phyloP scores from a whole-genome alignment of 1,284 basidiomycete species.

The Laetiporus sulphureus region DNA sequence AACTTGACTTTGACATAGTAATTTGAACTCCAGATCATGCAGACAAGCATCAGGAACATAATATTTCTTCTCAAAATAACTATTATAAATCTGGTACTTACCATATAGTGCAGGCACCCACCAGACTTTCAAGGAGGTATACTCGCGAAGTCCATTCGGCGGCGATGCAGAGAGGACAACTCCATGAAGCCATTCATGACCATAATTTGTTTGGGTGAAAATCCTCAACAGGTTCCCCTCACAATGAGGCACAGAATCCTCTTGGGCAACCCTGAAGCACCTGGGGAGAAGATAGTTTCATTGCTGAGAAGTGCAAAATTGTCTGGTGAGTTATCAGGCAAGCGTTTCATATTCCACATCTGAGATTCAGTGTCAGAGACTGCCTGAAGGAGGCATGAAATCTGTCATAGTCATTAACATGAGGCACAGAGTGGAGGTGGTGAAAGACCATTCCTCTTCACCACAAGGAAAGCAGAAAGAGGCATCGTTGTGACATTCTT shows the following conservation, averaged over 20 bases:
- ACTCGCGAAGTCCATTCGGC: neutral
- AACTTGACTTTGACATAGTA: neutral
- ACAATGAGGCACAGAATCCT: neutral
- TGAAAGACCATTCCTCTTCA: neutral
- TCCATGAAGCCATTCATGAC: neutral
- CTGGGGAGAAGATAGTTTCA: too few species aligned
- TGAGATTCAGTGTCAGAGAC: neutral
- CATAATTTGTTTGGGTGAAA: neutral
- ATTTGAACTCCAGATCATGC: neutral
- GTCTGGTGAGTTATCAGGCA: too few species aligned
- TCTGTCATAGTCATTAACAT: neutral
- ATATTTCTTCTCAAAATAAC: neutral
- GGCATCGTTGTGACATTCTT: neutral
- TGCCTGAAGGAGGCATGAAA: neutral
- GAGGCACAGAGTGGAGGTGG: neutral
- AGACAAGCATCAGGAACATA: neutral
- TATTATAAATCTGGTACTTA: neutral
- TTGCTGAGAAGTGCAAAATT: too few species aligned
- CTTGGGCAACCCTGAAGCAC: neutral
- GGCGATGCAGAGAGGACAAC: neutral
- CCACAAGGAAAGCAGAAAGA: slow-evolving; percentile 2
- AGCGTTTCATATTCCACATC: too few species aligned
- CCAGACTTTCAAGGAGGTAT: neutral
- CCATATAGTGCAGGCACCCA: neutral
- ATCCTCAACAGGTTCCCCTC: neutral